phyloP scores from a whole-genome alignment of 2,329 filamentous ascomycete species.

The Arthrobotrys iridis region DNA sequence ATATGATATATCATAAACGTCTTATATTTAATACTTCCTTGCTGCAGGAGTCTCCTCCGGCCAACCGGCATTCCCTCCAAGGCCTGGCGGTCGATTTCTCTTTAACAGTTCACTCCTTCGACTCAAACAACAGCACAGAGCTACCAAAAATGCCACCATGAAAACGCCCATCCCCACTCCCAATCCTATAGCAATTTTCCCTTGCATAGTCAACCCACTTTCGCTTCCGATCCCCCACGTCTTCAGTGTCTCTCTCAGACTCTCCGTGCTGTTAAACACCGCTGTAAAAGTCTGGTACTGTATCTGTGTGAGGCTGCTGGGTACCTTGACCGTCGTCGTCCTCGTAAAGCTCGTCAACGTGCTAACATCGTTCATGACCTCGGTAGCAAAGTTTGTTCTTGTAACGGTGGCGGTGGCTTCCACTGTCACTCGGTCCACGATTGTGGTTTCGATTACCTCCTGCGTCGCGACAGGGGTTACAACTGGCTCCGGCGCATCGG shows the following conservation, averaged over 20 bases:
- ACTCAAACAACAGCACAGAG: constrained; percentile 21
- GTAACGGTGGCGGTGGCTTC: constrained; percentile 22
- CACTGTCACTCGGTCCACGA: constrained; percentile 10
- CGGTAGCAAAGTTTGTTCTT: constrained; percentile 7
- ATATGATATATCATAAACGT: too few species aligned
- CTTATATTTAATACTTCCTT: neutral
- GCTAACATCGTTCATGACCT: constrained; percentile 15
- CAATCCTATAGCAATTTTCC: constrained; percentile 26
- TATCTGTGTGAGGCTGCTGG: constrained; percentile 31
- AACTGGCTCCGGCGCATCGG: neutral
- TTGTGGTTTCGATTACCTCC: constrained; percentile 33
- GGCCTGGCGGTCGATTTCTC: neutral
- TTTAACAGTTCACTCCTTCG: neutral
- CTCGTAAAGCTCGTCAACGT: constrained; percentile 30
- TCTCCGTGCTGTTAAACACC: constrained; percentile 10
- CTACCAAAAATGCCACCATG: constrained; percentile 33
- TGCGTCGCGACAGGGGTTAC: constrained; percentile 40
- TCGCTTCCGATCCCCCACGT: constrained; percentile 20
- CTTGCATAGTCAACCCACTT: constrained; percentile 33
- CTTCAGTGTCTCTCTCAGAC: constrained; percentile 23
- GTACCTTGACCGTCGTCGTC: constrained; percentile 24
- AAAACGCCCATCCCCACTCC: constrained; percentile 30
- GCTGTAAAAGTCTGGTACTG: constrained; percentile 39
- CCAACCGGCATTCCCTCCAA: constrained; percentile 31
- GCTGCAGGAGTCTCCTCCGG: neutral